Evolutionary conservation across 768 basidiomycete genomes (phyloP).

Genomic region (Phaffia australis): DNA sequence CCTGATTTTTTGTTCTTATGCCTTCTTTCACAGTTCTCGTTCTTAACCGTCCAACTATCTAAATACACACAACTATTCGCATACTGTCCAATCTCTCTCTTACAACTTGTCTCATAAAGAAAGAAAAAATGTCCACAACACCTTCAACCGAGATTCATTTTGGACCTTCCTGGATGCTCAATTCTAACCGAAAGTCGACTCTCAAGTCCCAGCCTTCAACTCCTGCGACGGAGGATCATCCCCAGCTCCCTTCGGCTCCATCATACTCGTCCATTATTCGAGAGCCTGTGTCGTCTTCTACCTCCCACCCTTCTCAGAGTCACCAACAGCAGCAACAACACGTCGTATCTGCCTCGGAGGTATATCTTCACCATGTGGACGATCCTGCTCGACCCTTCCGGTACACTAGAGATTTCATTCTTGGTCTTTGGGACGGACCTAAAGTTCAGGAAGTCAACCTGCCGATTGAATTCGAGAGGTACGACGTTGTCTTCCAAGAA

Average conservation of each 20-base stretch:
- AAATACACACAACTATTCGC: too few species aligned
- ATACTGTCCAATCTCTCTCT: too few species aligned
- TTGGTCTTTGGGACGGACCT: conserved; percentile 64
- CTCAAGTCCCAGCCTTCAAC: not conserved
- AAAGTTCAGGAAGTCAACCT: conserved; percentile 62
- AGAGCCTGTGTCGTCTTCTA: not conserved
- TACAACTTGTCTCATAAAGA: too few species aligned
- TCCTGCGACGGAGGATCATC: not conserved
- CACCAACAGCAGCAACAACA: too few species aligned
- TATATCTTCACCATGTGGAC: conserved; percentile 10
- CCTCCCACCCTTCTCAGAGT: not conserved
- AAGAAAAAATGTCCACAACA: too few species aligned
- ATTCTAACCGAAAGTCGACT: conserved; percentile 14
- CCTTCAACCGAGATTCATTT: conserved; percentile 24
- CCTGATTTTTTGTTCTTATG: too few species aligned
- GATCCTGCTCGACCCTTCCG: conserved; percentile 37
- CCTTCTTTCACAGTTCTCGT: too few species aligned
- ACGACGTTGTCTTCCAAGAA: conserved; percentile 80
- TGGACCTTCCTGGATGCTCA: conserved; percentile 25
- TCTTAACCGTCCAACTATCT: too few species aligned
- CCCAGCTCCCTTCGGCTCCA: conserved; percentile 3
- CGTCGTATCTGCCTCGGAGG: not conserved
- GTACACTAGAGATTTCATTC: conserved; percentile 74
- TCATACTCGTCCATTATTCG: conserved; percentile 25
- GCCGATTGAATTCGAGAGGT: conserved; percentile 74